Base-by-base conservation (phyloP, 2,329 filamentous ascomycete species). In the Fusarium albosuccineum region DNA sequence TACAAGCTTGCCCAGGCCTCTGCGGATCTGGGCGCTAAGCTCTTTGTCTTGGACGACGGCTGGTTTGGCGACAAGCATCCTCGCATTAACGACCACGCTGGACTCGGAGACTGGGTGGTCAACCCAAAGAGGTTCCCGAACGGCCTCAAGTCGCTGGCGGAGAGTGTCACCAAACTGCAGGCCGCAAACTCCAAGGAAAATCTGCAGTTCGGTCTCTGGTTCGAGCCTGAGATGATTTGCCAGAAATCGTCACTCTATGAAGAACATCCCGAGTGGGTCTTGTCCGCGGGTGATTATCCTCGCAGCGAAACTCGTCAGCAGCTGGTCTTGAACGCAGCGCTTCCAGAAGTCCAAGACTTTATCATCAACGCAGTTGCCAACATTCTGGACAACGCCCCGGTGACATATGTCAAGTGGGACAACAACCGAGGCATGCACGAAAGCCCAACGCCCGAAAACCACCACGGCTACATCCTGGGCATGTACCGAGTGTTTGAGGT, bases 221-320 rank as follows among this genome's bases (percentile, higher is more conserved):
- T 91, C 3, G 89, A 91, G 72, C 88, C 88, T 0, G 89, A 91
- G 68, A 91, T 91, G 89, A 84, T 90, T 50, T 89, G 87, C 58
- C 85, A 86, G 2, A 85, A 87, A 54, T 90, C 88, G 0, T 83
- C 80, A 3, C 79, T 91, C 2, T 91, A 91, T 72, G 74, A 82
- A 1, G 77, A 86, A 44, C 88, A 91, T 66, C 88, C 89, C 0
- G 87, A 91, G 57, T 91, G 88, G 89, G 87, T 82, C 4, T 70
- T 91, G 53, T 84, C 88, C 57, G 84, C 87, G 0, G 86, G 85
- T 5, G 74, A 79, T 1, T 86, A 91, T 69, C 80, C 85, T 1
- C 83, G 87, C 11, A 89, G 85, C 0, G 77, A 87, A 45, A 81
- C 80, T 1, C 82, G 89, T 1, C 83, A 84, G 64, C 87, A 91